Evolutionary conservation across 345 rosid species (phyloP).

Genomic region (Heritiera littoralis): DNA sequence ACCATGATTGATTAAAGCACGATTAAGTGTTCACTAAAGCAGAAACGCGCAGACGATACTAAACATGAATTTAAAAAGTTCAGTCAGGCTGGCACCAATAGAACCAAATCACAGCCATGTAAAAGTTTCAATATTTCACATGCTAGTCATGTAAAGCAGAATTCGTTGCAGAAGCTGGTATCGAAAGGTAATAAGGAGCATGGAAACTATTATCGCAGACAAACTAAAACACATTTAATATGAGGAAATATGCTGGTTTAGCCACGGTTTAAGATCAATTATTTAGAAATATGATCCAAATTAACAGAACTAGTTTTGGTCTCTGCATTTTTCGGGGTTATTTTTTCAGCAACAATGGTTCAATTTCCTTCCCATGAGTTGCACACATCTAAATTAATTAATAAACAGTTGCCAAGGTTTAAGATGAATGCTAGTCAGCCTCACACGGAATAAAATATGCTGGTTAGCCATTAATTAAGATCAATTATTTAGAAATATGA

Average conservation of each 20-base stretch:
- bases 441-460: too few relatives aligned
- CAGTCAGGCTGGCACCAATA: neutral
- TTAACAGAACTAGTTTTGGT: neutral
- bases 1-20: slow-evolving; percentile 8
- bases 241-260: neutral
- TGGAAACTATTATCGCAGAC: neutral
- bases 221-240: neutral
- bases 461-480: too few relatives aligned
- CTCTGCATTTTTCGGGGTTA: neutral
- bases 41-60: neutral
- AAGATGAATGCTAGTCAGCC: too few relatives aligned
- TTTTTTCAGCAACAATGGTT: neutral
- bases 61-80: neutral
- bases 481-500: too few relatives aligned
- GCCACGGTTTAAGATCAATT: neutral
- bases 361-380: neutral
- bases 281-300: neutral
- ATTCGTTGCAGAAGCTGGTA: neutral
- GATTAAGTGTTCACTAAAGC: slow-evolving; percentile 1
- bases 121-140: neutral
- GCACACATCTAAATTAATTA: neutral
- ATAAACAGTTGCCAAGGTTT: too few relatives aligned
- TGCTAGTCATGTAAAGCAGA: neutral
- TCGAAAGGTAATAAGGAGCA: neutral
- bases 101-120: neutral